Evolutionary conservation across 2,329 filamentous ascomycete genomes (phyloP).

Genomic region (Talaromyces sp.): DNA sequence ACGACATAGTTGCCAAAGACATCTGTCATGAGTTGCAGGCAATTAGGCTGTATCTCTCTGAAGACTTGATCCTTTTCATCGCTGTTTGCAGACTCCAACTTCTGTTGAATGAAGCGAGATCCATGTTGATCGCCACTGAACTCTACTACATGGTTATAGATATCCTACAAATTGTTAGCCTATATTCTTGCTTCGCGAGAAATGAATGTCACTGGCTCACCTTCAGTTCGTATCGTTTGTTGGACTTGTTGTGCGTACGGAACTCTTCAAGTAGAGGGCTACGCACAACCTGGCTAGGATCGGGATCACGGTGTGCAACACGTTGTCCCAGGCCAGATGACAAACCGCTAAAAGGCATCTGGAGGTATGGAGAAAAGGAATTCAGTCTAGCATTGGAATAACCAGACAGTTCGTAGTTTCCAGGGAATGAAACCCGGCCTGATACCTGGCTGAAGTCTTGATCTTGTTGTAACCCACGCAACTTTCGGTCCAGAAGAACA

Average conservation of each 20-base stretch:
- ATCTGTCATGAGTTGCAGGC: constrained; percentile 86
- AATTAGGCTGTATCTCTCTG: constrained; percentile 76
- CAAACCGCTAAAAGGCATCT: constrained; percentile 26
- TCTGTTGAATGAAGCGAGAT: constrained; percentile 91
- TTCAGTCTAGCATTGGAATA: constrained; percentile 28
- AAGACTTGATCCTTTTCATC: constrained; percentile 94
- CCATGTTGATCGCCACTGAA: constrained; percentile 95
- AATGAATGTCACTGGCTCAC: constrained; percentile 28
- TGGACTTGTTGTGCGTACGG: constrained; percentile 65
- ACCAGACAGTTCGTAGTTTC: constrained; percentile 27
- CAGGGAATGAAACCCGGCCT: constrained; percentile 23
- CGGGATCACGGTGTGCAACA: constrained; percentile 50
- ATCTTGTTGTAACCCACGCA: constrained; percentile 43
- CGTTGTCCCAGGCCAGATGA: constrained; percentile 33
- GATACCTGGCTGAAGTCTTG: constrained; percentile 27
- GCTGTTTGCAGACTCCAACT: constrained; percentile 86
- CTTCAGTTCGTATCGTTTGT: constrained; percentile 73
- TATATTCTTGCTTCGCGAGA: background rate
- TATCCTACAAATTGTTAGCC: constrained; percentile 51
- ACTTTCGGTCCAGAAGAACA: constrained; percentile 44
- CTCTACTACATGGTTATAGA: constrained; percentile 81
- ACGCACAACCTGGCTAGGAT: constrained; percentile 57
- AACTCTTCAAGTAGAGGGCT: constrained; percentile 77
- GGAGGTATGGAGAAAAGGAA: constrained; percentile 32
- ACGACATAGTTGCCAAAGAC: constrained; percentile 98